These are phyloP conservation scores for Salix dunnii DNA, from an alignment of 345 rosid species.

Conservation along the genomic window DNA sequence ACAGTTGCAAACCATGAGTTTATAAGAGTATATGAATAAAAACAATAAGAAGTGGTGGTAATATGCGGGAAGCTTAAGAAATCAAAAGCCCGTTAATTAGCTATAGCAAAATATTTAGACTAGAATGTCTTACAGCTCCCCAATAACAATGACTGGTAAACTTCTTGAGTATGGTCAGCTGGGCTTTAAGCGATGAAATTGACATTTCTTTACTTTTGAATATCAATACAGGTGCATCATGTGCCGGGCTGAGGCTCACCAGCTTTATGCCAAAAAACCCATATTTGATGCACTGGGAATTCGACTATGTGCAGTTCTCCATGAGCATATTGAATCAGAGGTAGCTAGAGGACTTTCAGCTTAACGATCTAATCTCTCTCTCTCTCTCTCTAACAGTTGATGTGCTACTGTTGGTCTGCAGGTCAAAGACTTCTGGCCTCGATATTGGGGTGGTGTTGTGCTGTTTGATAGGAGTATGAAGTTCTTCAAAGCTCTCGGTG, in stretches of 20 bases:
- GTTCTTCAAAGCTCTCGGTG: slow-evolving; percentile 66
- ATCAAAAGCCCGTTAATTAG: not conserved
- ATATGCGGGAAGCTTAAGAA: not conserved
- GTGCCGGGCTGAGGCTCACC: slow-evolving; percentile 80
- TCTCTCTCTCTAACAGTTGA: slow-evolving; percentile 8
- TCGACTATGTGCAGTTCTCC: slow-evolving; percentile 57
- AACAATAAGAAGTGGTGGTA: not conserved
- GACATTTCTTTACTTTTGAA: slow-evolving; percentile 4
- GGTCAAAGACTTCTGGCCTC: slow-evolving; percentile 69
- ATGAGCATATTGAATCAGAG: slow-evolving; percentile 62
- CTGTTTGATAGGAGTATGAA: slow-evolving; percentile 45
- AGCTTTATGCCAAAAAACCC: slow-evolving; percentile 53
- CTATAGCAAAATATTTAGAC: not conserved
- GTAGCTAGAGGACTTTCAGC: slow-evolving; percentile 25
- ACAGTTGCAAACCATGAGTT: not conserved
- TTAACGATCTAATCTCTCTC: not conserved
- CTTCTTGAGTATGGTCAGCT: not conserved
- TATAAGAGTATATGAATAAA: not conserved
- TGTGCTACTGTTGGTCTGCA: slow-evolving; percentile 12
- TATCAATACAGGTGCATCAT: slow-evolving; percentile 55
- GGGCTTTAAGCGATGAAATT: not conserved
- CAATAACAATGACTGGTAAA: not conserved
- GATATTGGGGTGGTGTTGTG: slow-evolving; percentile 64
- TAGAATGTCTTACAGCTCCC: not conserved
- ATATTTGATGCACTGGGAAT: slow-evolving; percentile 60